phyloP scores from a whole-genome alignment of 2,329 filamentous ascomycete genomes.

The Aspergillus oerlinghausenensis region DNA sequence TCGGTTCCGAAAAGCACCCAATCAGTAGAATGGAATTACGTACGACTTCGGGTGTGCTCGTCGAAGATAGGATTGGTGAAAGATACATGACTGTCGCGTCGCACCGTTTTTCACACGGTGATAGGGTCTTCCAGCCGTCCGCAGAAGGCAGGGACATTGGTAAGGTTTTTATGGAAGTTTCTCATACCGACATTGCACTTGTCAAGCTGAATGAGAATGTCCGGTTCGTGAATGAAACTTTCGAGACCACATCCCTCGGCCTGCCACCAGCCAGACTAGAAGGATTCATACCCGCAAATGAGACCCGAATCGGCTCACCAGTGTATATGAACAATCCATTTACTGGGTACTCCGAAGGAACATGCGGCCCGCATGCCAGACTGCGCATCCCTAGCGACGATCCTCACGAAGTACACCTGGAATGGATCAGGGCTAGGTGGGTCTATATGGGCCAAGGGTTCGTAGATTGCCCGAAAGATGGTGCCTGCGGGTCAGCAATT shows the following conservation, averaged over 20 bases:
- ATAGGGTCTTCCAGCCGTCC: conserved; percentile 5
- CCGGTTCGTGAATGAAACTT: conserved; percentile 1
- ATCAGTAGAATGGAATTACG: background rate
- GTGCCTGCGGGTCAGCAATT: conserved; percentile 8
- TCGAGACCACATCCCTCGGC: conserved; percentile 1
- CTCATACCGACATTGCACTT: conserved; percentile 4
- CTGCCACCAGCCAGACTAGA: background rate
- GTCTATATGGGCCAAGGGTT: conserved; percentile 12
- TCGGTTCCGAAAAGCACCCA: conserved; percentile 3
- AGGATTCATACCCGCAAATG: background rate
- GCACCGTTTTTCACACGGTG: background rate
- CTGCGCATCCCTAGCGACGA: background rate
- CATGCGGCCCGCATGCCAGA: background rate
- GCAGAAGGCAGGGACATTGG: background rate
- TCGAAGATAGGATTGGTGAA: background rate
- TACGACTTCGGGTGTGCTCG: conserved; percentile 7
- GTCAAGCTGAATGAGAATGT: background rate
- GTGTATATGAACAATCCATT: conserved; percentile 6
- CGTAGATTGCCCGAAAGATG: background rate
- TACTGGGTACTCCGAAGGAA: conserved; percentile 5
- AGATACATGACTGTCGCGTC: conserved; percentile 4
- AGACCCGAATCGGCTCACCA: background rate
- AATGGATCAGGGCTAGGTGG: conserved; percentile 10
- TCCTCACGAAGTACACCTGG: background rate
- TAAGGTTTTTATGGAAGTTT: background rate